Evolutionary conservation across 2,329 filamentous ascomycete genomes (phyloP), one percentile per base, ranked within the genome.

Genomic region (Akanthomyces lecanii): DNA sequence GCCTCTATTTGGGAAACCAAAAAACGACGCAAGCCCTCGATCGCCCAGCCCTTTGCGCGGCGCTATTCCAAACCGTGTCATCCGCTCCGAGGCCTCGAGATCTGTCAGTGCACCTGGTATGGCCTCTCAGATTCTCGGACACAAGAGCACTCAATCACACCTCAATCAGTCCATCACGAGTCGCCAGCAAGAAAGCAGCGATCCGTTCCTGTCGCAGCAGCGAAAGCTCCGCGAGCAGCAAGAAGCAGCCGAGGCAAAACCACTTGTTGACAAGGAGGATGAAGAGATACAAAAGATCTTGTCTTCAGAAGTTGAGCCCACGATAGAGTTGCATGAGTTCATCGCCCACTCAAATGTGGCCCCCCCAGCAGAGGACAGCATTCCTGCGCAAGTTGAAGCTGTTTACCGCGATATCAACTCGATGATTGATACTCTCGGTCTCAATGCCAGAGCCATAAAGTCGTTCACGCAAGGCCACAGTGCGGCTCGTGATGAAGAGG

Each of bases 351-450:
- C 82, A 4, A 82, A 85, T 64, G 79, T 82, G 47, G 78, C 78
- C 6, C 77, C 81, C 4, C 78, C 81, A 16, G 81, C 81, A 16
- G 78, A 80, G 59, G 82, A 87, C 61, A 86, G 81, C 52, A 79
- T 89, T 38, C 82, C 85, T 4, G 80, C 82, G 10, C 86, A 88
- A 67, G 85, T 87, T 25, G 86, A 89, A 70, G 82, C 85, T 21
- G 79, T 89, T 1, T 95, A 91, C 73, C 84, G 89, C 51, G 91
- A 94, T 69, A 90, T 94, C 72, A 94, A 95, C 74, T 90, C 90
- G 14, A 99, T 98, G 95, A 88, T 99, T 50, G 92, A 97, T 69
- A 94, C 91, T 0, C 79, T 98, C 47, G 94, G 94, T 11, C 83
- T 97, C 56, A 98, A 98, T 72, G 86, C 81, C 12, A 80, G 84